A percentile compares a stretch with the other conserved stretches of the same genome.
Conservation (phyloP, 108 stramenopile genomes). For the Aureococcus anophagefferens region DNA sequence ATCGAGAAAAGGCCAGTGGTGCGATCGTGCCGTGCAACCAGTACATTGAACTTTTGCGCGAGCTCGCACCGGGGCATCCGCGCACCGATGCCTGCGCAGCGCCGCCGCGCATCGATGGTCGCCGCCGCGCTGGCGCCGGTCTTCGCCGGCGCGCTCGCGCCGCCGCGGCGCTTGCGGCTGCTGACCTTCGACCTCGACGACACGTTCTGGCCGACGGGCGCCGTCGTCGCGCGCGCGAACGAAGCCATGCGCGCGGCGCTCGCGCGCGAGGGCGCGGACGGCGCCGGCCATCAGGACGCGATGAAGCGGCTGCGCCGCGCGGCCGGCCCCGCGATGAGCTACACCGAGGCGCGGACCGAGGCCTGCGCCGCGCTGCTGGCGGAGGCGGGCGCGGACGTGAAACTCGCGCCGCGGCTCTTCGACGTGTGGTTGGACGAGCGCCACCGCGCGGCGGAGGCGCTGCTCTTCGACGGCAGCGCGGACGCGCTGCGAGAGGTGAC, state of each 20-base stretch:
- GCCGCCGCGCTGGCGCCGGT: no score
- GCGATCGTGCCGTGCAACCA: no score
- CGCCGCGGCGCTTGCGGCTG: conserved; percentile 20
- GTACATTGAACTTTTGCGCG: no score
- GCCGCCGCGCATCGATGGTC: no score
- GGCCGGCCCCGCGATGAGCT: background rate
- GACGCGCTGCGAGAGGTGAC: conserved; percentile 42
- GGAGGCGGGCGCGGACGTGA: background rate
- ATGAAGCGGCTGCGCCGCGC: background rate
- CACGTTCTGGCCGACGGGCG: conserved; percentile 59
- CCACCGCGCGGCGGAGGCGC: conserved; percentile 47
- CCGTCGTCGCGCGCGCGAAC: conserved; percentile 56
- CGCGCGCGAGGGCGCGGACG: background rate
- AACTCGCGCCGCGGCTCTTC: conserved; percentile 18
- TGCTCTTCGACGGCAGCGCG: conserved; percentile 38
- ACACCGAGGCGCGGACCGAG: background rate
- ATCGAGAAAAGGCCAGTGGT: no score
- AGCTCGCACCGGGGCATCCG: no score
- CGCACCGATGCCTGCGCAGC: no score
- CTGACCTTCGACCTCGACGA: conserved; percentile 79
- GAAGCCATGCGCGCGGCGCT: background rate
- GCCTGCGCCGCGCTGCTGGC: background rate
- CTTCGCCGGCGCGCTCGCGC: no score
- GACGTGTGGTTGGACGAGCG: conserved; percentile 49
- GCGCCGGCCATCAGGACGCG: background rate